Conservation (phyloP, 176 grass and related monocot species). For the Coix lacrymajobi region DNA sequence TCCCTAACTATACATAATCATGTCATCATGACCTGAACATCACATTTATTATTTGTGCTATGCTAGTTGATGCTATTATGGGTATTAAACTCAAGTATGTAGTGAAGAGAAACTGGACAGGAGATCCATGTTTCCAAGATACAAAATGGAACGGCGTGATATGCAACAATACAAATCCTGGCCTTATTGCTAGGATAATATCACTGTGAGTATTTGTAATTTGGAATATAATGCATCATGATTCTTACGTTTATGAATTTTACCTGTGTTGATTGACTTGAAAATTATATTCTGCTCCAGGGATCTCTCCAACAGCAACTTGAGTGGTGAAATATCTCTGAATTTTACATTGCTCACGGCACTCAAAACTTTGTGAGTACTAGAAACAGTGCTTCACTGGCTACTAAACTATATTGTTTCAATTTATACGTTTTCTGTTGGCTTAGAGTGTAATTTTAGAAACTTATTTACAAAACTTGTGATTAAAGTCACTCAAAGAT, state of each 20-base stretch:
- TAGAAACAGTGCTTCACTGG: neutral
- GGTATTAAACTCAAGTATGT: conserved; percentile 36
- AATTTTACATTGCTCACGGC: conserved; percentile 27
- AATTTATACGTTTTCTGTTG: too few species aligned
- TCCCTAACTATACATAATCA: too few species aligned
- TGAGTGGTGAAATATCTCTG: conserved; percentile 27
- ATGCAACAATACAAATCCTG: conserved; percentile 9
- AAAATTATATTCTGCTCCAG: conserved; percentile 1
- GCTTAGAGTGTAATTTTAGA: too few species aligned
- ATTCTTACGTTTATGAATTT: neutral
- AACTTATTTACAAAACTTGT: too few species aligned
- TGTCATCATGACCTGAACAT: too few species aligned
- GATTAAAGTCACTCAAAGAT: too few species aligned
- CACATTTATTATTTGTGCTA: neutral
- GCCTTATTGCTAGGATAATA: conserved; percentile 9
- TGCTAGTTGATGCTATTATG: conserved; percentile 40
- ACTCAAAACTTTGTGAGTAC: conserved; percentile 46
- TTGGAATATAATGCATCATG: neutral
- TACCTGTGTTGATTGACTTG: neutral
- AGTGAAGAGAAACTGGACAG: conserved; percentile 56
- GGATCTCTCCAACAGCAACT: conserved; percentile 37
- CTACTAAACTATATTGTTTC: neutral
- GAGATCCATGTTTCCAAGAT: conserved; percentile 44
- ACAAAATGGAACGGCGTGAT: conserved; percentile 40
- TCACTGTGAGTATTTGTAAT: conserved; percentile 28